Conservation (phyloP, 495 filamentous ascomycete genomes). For the Penicillium cosmopolitanum region DNA sequence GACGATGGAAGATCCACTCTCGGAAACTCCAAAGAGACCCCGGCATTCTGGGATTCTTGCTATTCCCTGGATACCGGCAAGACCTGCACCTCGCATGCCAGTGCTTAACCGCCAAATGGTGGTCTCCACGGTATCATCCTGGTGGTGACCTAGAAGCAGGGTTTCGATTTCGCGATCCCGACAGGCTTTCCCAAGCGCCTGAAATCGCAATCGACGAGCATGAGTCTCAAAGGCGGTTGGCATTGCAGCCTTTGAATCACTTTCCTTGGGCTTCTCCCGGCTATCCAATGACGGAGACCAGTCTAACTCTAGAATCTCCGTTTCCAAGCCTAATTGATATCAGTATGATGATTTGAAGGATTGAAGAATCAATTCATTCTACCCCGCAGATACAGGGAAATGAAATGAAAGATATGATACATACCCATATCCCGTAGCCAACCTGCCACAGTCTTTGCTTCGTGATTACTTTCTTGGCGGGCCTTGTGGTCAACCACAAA, state of each 20-base stretch:
- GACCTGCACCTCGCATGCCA: constrained; percentile 63
- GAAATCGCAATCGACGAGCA: constrained; percentile 77
- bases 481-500: constrained; percentile 82
- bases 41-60: constrained; percentile 81
- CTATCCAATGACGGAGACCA: constrained; percentile 42
- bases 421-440: constrained; percentile 53
- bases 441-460: constrained; percentile 63
- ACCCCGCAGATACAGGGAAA: background rate
- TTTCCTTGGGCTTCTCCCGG: constrained; percentile 12
- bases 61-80: constrained; percentile 67
- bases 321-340: constrained; percentile 47
- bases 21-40: constrained; percentile 69
- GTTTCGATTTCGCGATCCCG: constrained; percentile 46
- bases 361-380: background rate
- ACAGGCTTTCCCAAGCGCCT: constrained; percentile 66
- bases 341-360: constrained; percentile 7
- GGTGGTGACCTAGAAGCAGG: constrained; percentile 80
- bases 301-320: constrained; percentile 53
- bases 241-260: constrained; percentile 44
- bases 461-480: constrained; percentile 66
- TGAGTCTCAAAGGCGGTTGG: constrained; percentile 74
- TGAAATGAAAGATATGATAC: constrained; percentile 9
- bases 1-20: constrained; percentile 57
- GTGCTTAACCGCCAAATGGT: constrained; percentile 72
- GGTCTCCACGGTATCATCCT: constrained; percentile 87